Evolutionary conservation across 176 grass and related monocot genomes (phyloP), one percentile per base, ranked within the genome.

Genomic region (Oryza coarctata): DNA sequence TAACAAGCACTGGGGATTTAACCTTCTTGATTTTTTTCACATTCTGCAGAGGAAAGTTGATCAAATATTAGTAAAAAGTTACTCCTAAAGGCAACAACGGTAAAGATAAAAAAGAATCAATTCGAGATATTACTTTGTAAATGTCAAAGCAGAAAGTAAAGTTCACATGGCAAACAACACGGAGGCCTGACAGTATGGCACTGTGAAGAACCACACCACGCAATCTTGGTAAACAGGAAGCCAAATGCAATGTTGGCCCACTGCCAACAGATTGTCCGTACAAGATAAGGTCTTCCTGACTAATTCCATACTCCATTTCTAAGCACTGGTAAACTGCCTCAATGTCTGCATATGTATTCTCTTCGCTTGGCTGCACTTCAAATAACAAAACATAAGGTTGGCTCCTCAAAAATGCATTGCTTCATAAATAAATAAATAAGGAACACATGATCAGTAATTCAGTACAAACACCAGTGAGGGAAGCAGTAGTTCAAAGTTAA

Each of bases 221-320:
- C 69, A 99, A 75, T 86, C 97, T 92, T 63, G 93, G 93, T 68
- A 99, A 86, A 57, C 77, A 87, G n/a, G 93, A 86, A 11, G 97
- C 97, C 81, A 99, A 88, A 72, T 99, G 97, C 73, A 99, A 74
- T 58, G 97, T 99, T 58, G 97, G 97, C 1, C 97, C 93, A 30
- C 97, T 99, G 63, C 97, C 97, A 50, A 99, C 97, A 68, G 97
- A 99, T 73, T 99, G 97, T 44, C 97, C 97, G 83, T 99, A 99
- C 80, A 99, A 83, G 85, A 99, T 94, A 87, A 99, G 69, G 35
- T 95, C 87, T 88, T 99, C 97, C 82, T 99, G 97, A 40, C 97
- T 94, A 58, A 99, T 87, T 77, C 97, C 97, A 36, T 99, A 99
- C 79, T 99, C 93, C 5, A 85, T 94, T 86, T 95, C 85, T 68